Evolutionary conservation across 1,284 basidiomycete genomes (phyloP).

Genomic region (Ganoderma lucidum): DNA sequence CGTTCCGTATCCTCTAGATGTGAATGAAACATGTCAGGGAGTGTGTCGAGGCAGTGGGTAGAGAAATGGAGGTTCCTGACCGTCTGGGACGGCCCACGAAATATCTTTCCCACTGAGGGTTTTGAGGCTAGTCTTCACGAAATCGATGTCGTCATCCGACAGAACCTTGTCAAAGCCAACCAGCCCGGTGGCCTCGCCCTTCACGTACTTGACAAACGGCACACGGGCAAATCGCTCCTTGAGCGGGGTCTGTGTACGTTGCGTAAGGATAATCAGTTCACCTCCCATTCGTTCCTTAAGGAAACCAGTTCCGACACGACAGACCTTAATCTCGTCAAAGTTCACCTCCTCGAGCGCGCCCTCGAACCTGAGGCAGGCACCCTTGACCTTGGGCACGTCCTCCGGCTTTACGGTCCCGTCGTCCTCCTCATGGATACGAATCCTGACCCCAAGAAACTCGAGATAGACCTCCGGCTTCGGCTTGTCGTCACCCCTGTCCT

Average conservation of each 20-base stretch:
- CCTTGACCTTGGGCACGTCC: conserved; percentile 75
- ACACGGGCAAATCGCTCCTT: conserved; percentile 81
- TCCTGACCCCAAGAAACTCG: conserved; percentile 73
- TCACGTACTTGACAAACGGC: conserved; percentile 76
- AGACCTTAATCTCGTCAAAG: conserved; percentile 77
- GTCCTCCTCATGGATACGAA: conserved; percentile 70
- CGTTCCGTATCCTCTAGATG: conserved; percentile 67
- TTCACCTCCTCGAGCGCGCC: conserved; percentile 72
- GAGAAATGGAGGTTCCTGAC: conserved; percentile 46
- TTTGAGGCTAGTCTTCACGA: conserved; percentile 67
- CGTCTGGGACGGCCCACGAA: conserved; percentile 65
- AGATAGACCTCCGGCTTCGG: conserved; percentile 68
- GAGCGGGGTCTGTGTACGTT: conserved; percentile 63
- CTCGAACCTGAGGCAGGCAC: conserved; percentile 80
- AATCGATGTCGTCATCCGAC: conserved; percentile 70
- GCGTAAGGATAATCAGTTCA: neutral
- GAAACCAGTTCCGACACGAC: conserved; percentile 25
- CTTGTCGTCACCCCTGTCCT: conserved; percentile 49
- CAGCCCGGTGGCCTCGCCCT: conserved; percentile 57
- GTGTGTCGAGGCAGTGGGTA: neutral
- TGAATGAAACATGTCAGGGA: conserved; percentile 13
- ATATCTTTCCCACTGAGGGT: conserved; percentile 70
- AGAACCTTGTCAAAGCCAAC: conserved; percentile 65
- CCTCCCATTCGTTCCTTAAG: neutral
- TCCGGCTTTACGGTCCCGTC: conserved; percentile 75